These are phyloP conservation scores for Punctularia strigosozonata DNA, from an alignment of 768 basidiomycete species.

Conservation along the genomic window DNA sequence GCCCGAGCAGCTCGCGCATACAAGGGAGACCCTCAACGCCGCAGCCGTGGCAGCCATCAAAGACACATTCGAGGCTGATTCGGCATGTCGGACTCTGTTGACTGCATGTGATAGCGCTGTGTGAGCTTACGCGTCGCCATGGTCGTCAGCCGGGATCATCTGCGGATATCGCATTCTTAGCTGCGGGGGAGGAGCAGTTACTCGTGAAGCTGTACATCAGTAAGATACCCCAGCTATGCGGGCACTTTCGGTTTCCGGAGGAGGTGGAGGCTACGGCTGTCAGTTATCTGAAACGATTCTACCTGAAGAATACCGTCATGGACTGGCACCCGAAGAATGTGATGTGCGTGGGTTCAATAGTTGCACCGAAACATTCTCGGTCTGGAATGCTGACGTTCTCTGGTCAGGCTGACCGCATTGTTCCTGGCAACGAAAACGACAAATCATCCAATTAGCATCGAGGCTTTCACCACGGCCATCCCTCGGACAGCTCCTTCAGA, in stretches of 20 bases:
- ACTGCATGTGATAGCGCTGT: conserved; percentile 1
- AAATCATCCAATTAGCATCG: conserved; percentile 85
- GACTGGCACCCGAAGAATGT: conserved; percentile 99
- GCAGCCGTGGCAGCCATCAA: conserved; percentile 71
- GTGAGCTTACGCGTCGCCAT: background rate
- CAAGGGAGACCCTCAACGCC: conserved; percentile 58
- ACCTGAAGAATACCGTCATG: conserved; percentile 96
- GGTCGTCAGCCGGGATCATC: conserved; percentile 72
- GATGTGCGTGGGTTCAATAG: conserved; percentile 50
- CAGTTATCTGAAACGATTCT: conserved; percentile 91
- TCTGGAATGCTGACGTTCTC: conserved; percentile 4
- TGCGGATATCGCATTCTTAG: conserved; percentile 58
- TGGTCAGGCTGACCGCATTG: conserved; percentile 80
- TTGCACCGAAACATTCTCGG: background rate
- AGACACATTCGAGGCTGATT: conserved; percentile 64
- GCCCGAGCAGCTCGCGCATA: conserved; percentile 41
- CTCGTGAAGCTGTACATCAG: conserved; percentile 84
- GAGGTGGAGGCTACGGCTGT: conserved; percentile 90
- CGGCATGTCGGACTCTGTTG: conserved; percentile 35
- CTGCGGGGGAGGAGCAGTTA: conserved; percentile 72
- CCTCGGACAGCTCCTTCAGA: conserved; percentile 72
- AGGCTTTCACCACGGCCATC: conserved; percentile 73
- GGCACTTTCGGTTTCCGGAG: conserved; percentile 79
- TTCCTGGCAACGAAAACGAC: conserved; percentile 97
- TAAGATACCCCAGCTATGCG: conserved; percentile 78